A percentile compares a stretch with the other conserved stretches of the same genome.
These are phyloP conservation scores for Phytophthora niederhauseri DNA, from an alignment of 352 stramenopile species.

Conservation along the genomic window DNA sequence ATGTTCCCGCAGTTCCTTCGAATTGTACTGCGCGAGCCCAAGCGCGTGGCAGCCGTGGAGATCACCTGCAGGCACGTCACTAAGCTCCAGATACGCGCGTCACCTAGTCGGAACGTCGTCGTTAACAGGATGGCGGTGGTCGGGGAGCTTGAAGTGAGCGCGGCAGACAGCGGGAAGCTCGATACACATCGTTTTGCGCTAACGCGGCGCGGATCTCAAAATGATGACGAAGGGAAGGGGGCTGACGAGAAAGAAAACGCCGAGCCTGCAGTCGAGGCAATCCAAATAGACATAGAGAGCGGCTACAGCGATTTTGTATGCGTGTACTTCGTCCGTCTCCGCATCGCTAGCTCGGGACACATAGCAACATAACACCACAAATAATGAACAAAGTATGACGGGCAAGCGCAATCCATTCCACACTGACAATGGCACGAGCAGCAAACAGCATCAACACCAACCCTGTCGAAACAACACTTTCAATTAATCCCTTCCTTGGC, in stretches of 20 bases:
- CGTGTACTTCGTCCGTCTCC: slow-evolving; percentile 65
- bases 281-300: slow-evolving; percentile 76
- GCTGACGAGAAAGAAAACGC: slow-evolving; percentile 12
- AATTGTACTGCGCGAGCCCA: slow-evolving; percentile 65
- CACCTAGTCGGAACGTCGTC: slow-evolving; percentile 40
- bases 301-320: slow-evolving; percentile 72
- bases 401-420: neutral
- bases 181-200: slow-evolving; percentile 62
- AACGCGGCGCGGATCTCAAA: neutral
- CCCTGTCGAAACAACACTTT: neutral
- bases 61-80: slow-evolving; percentile 72
- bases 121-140: slow-evolving; percentile 36
- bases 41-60: slow-evolving; percentile 61
- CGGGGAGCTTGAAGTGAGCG: slow-evolving; percentile 43
- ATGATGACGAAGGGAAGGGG: slow-evolving; percentile 21
- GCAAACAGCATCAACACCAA: neutral
- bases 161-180: slow-evolving; percentile 50
- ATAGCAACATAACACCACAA: slow-evolving; percentile 21
- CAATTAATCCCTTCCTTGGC: neutral
- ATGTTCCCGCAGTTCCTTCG: slow-evolving; percentile 79
- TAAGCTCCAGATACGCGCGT: slow-evolving; percentile 59
- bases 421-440: neutral
- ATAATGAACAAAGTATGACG: slow-evolving; percentile 15
- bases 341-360: slow-evolving; percentile 26
- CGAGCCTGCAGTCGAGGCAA: slow-evolving; percentile 41